Evolutionary conservation across 2,329 filamentous ascomycete species (phyloP), one percentile per base, ranked within the genome.

Genomic region (Fusarium sp.): DNA sequence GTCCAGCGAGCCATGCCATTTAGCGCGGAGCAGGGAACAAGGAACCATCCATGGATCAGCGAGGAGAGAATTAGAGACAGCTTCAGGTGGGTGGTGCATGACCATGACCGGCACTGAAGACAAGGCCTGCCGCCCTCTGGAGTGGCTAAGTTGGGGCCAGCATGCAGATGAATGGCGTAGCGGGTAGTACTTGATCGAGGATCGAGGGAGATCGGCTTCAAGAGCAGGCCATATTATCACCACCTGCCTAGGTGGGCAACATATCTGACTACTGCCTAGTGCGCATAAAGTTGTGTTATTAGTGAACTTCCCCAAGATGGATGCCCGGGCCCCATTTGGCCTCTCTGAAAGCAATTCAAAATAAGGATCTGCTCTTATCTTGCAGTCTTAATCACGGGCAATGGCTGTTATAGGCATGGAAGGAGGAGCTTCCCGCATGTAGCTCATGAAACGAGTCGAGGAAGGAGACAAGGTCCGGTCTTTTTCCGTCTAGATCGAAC

Each of bases 21-120:
- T 69, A 71, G 68, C 61, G 68, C 66, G 61, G 58, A 59, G 59
- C 72, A 73, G 67, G 72, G 72, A 69, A 65, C 68, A 70, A 61
- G 70, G 67, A 57, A 57, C 62, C 51, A 54, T 34, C 9, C 18
- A 33, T 34, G 34, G 40, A 58, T 44, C 23, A 49, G 49, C 44
- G 44, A 55, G 62, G 57, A 59, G 46, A 46, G 58, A 62, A 61
- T 69, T 56, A 20, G 49, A 46, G 54, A 57, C 55, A 34, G 56
- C 57, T 64, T 64, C 25, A 50, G 49, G 49, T 42, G 56, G 54
- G 44, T 49, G 44, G 44, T 49, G 44, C 44, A 49, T 49, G 23
- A n/a, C 36, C 36, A 20, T 40, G 18, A 44, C 44, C 18, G 31
- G 29, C 31, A 31, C 14, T 51, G 31, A 36, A 29, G 42, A 59